Evolutionary conservation across 179 eudicot species (phyloP).

Genomic region (Beta corolliflora): DNA sequence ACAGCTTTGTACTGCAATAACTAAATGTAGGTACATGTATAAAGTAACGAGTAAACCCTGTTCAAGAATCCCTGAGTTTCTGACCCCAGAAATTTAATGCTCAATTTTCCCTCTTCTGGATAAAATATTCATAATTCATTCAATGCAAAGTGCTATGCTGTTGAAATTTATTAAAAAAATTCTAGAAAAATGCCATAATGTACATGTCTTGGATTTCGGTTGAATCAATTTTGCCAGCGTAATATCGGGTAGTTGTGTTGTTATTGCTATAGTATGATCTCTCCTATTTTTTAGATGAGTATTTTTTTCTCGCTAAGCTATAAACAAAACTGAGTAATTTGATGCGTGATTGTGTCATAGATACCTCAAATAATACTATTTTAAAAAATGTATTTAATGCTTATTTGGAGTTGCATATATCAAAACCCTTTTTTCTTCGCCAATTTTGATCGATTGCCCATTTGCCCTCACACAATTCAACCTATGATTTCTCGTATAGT

Average conservation of each 20-base stretch:
- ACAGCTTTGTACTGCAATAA: slow-evolving; percentile 32
- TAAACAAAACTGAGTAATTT: no score
- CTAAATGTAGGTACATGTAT: slow-evolving; percentile 23
- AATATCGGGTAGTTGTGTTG: background rate
- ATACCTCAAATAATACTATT: no score
- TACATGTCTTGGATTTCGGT: background rate
- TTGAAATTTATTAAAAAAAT: background rate
- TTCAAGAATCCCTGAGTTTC: slow-evolving; percentile 26
- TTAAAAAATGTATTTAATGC: no score
- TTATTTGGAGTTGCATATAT: no score
- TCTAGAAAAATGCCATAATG: background rate
- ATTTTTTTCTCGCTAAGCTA: background rate
- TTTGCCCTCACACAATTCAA: no score
- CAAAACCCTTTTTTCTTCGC: no score
- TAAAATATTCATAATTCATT: slow-evolving; percentile 22
- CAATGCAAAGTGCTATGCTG: slow-evolving; percentile 17
- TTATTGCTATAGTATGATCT: background rate
- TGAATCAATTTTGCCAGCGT: background rate
- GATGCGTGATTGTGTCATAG: no score
- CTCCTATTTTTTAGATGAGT: background rate
- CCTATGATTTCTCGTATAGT: no score
- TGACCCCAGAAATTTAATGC: slow-evolving; percentile 29
- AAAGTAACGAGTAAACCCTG: slow-evolving; percentile 26
- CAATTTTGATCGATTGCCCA: no score
- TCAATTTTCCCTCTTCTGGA: slow-evolving; percentile 12